Base-by-base conservation (phyloP, 768 basidiomycete genomes). In the Lactifluus subvellereus region DNA sequence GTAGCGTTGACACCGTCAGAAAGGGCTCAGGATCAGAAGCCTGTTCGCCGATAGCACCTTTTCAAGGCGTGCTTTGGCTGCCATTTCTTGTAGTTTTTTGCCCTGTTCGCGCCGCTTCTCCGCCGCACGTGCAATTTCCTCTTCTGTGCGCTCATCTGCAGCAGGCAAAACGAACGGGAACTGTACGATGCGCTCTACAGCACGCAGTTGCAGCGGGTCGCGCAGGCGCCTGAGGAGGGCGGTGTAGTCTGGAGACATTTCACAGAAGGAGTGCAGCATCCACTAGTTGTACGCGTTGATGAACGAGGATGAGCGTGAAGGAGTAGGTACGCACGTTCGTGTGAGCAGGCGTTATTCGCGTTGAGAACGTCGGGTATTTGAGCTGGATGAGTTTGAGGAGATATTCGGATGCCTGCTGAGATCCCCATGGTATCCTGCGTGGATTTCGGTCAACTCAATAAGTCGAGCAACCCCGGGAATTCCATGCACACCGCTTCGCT, bases 341-440 rank as follows among this genome's bases (percentile, higher is more conserved):
- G 69, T 98, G 96, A 0, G 78, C 71, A 16, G 82, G 71, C 0
- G 89, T 89, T 11, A 98, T 84, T 48, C 92, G 86, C 1, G 88
- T 89, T 6, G 93, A 91, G 72, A 98, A 98, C 51, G 80, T 88
- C 32, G 96, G 89, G 71, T 98, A 97, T 74, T 98, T 99, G 40
- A 98, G 82, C 71, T 98, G 95, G 47, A 95, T 86, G 22, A 96
- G 85, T 71, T 94, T 97, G 64, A 95, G 84, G 55, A 98, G 81
- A 70, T 97, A 90, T 59, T 99, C 97, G 0, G 91, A 85, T 1
- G 93, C 85, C 69, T 98, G 95, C 2, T 85, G 83, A 30, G 89
- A 84, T 32, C 97, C 97, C 92, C 94, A 98, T 4, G 93, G 90
- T 74, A 99, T 91, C 66, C 95, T 97, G 65, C 5, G 9, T 38